These are phyloP conservation scores for Flagelloscypha sp. DNA, from an alignment of 768 basidiomycete genomes.

Conservation along the genomic window DNA sequence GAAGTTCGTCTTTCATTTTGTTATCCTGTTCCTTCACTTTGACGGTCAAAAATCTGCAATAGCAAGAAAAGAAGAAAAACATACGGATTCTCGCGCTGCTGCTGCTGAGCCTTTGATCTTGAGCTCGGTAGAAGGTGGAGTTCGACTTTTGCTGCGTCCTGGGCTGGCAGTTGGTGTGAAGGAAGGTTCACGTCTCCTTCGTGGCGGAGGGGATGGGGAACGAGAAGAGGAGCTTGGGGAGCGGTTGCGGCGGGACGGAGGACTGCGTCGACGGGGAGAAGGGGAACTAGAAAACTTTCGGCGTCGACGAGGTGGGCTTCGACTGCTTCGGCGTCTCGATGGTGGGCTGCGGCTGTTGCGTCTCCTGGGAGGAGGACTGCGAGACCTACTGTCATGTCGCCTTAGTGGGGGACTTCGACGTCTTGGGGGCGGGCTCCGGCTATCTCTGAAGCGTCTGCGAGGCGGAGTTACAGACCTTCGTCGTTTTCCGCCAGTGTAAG, in stretches of 20 bases:
- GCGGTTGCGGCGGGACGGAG: constrained; percentile 31
- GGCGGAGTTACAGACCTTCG: constrained; percentile 21
- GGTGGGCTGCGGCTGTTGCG: constrained; percentile 25
- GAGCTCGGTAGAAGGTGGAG: constrained; percentile 35
- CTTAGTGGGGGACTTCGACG: constrained; percentile 27
- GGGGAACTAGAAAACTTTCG: constrained; percentile 24
- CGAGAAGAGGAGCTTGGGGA: constrained; percentile 9
- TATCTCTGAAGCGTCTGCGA: constrained; percentile 13
- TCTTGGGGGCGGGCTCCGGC: constrained; percentile 23
- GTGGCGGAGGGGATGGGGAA: constrained; percentile 24
- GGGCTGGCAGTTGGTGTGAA: constrained; percentile 16
- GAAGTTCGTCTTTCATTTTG: constrained; percentile 38
- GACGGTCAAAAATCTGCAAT: constrained; percentile 1
- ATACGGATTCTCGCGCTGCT: constrained; percentile 23
- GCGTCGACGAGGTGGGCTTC: constrained; percentile 45
- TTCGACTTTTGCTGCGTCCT: constrained; percentile 24
- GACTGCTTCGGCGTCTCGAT: constrained; percentile 35
- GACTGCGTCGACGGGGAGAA: constrained; percentile 27
- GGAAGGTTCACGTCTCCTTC: constrained; percentile 15
- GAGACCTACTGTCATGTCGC: constrained; percentile 37
- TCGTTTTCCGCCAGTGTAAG: constrained; percentile 6
- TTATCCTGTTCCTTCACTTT: constrained; percentile 8
- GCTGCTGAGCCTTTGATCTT: constrained; percentile 72
- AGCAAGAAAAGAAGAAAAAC: neutral
- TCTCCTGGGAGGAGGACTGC: constrained; percentile 26